Evolutionary conservation across 805 yeast genomes (phyloP).

Genomic region (Saccharomyces paradoxus): DNA sequence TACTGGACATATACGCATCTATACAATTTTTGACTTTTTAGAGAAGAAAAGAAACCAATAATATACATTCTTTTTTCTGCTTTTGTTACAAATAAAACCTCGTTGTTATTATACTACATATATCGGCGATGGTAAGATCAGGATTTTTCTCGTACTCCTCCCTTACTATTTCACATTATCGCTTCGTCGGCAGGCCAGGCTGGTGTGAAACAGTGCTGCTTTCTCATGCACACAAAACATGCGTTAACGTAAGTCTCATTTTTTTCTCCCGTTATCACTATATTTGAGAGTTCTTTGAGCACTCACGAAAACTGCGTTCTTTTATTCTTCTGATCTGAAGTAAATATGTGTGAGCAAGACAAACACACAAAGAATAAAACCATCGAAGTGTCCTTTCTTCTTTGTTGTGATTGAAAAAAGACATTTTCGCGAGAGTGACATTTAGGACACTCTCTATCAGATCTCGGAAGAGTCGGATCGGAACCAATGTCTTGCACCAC

Average conservation of each 20-base stretch:
- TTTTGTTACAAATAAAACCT: not conserved
- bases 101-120: not conserved
- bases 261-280: not conserved
- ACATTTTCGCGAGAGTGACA: slow-evolving; percentile 88
- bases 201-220: no score
- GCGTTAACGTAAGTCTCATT: not conserved
- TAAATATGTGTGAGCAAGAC: slow-evolving; percentile 66
- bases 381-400: slow-evolving; percentile 93
- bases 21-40: not conserved
- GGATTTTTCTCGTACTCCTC: not conserved
- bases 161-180: not conserved
- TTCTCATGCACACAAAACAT: not conserved
- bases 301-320: slow-evolving; percentile 26
- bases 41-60: not conserved
- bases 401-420: slow-evolving; percentile 93
- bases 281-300: not conserved
- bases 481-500: slow-evolving; percentile 90
- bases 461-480: slow-evolving; percentile 96
- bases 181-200: not conserved
- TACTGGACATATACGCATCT: not conserved
- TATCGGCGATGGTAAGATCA: not conserved
- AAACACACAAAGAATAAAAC: slow-evolving; percentile 86
- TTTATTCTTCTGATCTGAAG: slow-evolving; percentile 32
- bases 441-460: slow-evolving; percentile 86
- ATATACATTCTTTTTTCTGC: not conserved